These are phyloP conservation scores for Gryganskiella cystojenkinii DNA, from an alignment of 192 early-diverging fungal genomes.

Conservation along the genomic window DNA sequence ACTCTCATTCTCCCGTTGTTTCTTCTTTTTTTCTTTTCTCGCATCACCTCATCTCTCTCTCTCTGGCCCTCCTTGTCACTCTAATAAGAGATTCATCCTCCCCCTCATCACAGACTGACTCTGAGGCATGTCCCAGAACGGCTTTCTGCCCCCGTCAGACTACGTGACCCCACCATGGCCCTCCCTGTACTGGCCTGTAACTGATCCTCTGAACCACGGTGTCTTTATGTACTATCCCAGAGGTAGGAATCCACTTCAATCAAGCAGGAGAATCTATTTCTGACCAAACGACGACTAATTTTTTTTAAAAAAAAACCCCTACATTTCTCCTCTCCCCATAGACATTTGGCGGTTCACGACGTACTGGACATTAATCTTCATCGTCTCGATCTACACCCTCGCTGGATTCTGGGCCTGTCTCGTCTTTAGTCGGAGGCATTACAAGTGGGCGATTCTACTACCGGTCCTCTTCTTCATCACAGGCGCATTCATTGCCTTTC, in stretches of 20 bases:
- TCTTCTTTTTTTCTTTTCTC: not conserved
- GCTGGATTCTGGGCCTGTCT: slow-evolving; percentile 67
- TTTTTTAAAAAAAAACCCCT: not conserved
- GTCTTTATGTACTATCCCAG: slow-evolving; percentile 58
- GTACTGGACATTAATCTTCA: slow-evolving; percentile 72
- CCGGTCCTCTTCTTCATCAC: slow-evolving; percentile 47
- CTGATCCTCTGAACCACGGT: slow-evolving; percentile 42
- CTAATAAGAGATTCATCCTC: not conserved
- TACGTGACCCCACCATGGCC: slow-evolving; percentile 61
- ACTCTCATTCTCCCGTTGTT: not conserved
- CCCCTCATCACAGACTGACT: not conserved
- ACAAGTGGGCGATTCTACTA: slow-evolving; percentile 46
- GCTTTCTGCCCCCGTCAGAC: slow-evolving; percentile 39
- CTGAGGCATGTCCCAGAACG: slow-evolving; percentile 21
- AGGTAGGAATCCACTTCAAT: slow-evolving; percentile 27
- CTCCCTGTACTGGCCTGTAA: slow-evolving; percentile 66
- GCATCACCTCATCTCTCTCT: not conserved
- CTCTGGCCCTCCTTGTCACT: not conserved
- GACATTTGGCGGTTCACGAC: slow-evolving; percentile 71
- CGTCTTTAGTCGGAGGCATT: slow-evolving; percentile 60
- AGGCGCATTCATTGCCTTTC: slow-evolving; percentile 48
- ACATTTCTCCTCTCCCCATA: slow-evolving; percentile 6
- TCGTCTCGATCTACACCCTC: slow-evolving; percentile 64
- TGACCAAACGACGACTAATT: not conserved
- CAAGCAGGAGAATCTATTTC: not conserved